Percentiles rank a stretch among this genome's conserved stretches.
Conservation (phyloP, 2,329 filamentous ascomycete species). For the Didymella pomorum region DNA sequence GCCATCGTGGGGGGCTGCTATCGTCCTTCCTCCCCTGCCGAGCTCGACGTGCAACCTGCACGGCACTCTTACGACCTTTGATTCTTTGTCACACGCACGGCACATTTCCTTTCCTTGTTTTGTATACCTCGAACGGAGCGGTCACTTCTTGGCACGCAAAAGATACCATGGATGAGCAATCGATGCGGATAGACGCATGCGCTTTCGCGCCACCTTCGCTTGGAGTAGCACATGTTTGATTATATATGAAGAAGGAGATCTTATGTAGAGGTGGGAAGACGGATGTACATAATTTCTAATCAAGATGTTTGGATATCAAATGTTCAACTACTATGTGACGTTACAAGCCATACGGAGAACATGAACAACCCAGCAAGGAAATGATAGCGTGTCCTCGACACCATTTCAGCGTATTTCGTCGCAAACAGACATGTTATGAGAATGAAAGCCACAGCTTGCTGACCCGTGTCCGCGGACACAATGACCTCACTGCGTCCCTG, state of each 20-base stretch:
- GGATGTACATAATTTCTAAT: conserved; percentile 21
- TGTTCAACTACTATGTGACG: too few relatives aligned
- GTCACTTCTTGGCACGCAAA: conserved; percentile 2
- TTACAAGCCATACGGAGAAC: too few relatives aligned
- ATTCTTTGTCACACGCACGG: conserved; percentile 4
- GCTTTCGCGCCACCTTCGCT: conserved; percentile 16
- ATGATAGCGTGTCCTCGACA: too few relatives aligned
- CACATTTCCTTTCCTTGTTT: conserved; percentile 12
- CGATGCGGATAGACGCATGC: conserved; percentile 13
- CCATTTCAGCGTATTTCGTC: neutral
- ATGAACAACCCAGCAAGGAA: too few relatives aligned
- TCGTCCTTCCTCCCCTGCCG: neutral
- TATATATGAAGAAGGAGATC: conserved; percentile 6
- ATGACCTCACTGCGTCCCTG: too few relatives aligned
- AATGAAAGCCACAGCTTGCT: neutral
- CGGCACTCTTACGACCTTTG: conserved; percentile 2
- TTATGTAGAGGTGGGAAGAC: neutral
- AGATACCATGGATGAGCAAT: conserved; percentile 20
- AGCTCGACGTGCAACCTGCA: neutral
- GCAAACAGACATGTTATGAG: too few relatives aligned
- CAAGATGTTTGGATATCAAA: conserved; percentile 5
- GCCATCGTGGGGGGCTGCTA: conserved; percentile 18
- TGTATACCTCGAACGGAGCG: conserved; percentile 2
- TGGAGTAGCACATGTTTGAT: conserved; percentile 2
- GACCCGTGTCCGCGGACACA: neutral